Evolutionary conservation across 352 stramenopile genomes (phyloP).

Genomic region (Phytophthora litchii): DNA sequence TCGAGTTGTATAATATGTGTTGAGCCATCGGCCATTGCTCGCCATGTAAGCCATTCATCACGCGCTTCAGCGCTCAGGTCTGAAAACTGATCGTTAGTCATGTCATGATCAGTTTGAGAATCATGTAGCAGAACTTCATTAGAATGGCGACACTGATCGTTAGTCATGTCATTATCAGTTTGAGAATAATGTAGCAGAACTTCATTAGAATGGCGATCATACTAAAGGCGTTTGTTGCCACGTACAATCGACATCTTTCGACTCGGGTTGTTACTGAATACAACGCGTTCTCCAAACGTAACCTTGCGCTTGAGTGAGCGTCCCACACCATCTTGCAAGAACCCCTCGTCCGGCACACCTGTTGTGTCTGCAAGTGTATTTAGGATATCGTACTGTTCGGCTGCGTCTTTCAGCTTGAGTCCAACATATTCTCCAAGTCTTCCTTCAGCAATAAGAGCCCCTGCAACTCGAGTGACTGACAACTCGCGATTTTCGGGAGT

Average conservation of each 20-base stretch:
- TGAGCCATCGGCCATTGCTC: conserved; percentile 3
- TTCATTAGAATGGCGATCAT: conserved; percentile 35
- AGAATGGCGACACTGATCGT: conserved; percentile 15
- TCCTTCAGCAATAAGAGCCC: conserved; percentile 40
- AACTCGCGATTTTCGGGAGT: conserved; percentile 33
- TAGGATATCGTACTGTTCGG: conserved; percentile 44
- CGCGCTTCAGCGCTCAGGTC: neutral
- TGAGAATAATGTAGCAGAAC: conserved; percentile 43
- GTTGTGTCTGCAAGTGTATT: conserved; percentile 47
- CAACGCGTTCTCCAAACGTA: conserved; percentile 34
- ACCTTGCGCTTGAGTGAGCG: conserved; percentile 45
- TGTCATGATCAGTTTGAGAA: conserved; percentile 41
- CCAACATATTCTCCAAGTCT: conserved; percentile 30
- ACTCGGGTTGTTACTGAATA: conserved; percentile 60
- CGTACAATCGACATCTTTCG: conserved; percentile 43
- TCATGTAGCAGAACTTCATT: conserved; percentile 41
- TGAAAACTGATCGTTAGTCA: conserved; percentile 17
- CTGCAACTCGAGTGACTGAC: conserved; percentile 37
- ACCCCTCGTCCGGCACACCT: conserved; percentile 29
- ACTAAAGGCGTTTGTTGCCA: conserved; percentile 43
- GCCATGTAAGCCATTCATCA: neutral
- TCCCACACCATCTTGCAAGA: conserved; percentile 38
- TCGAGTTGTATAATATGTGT: conserved; percentile 8
- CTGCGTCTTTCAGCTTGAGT: conserved; percentile 30
- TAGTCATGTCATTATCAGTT: conserved; percentile 43